Percentiles rank a stretch among this genome's conserved stretches.
These are phyloP conservation scores for Schwanniomyces occidentalis DNA, from an alignment of 805 yeast species.

Conservation along the genomic window DNA sequence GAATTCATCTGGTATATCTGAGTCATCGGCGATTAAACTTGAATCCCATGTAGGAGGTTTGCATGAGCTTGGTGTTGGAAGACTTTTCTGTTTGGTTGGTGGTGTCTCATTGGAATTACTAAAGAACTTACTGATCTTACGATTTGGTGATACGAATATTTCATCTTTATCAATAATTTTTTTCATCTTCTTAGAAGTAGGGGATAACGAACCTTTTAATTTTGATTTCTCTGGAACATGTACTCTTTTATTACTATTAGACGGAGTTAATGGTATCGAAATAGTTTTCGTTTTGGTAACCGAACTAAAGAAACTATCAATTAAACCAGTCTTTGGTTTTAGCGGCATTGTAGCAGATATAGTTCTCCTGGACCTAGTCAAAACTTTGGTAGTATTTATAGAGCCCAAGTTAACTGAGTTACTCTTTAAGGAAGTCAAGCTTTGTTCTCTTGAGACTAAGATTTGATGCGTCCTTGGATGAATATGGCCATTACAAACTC, in stretches of 20 bases:
- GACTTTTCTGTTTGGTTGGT: neutral
- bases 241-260: conserved; percentile 2
- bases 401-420: conserved; percentile 11
- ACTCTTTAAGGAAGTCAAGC: conserved; percentile 21
- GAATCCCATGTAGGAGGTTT: conserved; percentile 3
- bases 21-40: conserved; percentile 19
- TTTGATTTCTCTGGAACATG: conserved; percentile 1
- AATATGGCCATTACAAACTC: conserved; percentile 63
- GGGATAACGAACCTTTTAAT: conserved; percentile 13
- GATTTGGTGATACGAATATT: neutral
- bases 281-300: conserved; percentile 1
- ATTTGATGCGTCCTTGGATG: conserved; percentile 61
- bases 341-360: neutral
- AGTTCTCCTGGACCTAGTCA: neutral
- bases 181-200: conserved; percentile 17
- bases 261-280: conserved; percentile 2
- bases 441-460: conserved; percentile 49
- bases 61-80: too few relatives aligned
- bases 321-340: conserved; percentile 1
- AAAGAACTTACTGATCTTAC: conserved; percentile 16
- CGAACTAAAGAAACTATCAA: conserved; percentile 9
- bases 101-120: neutral
- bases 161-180: neutral
- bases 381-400: neutral
- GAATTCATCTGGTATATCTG: conserved; percentile 30